A percentile compares a stretch with the other conserved stretches of the same genome.
Evolutionary conservation across 139 green algal genomes (phyloP).

Genomic region (Micromonas pusilla): DNA sequence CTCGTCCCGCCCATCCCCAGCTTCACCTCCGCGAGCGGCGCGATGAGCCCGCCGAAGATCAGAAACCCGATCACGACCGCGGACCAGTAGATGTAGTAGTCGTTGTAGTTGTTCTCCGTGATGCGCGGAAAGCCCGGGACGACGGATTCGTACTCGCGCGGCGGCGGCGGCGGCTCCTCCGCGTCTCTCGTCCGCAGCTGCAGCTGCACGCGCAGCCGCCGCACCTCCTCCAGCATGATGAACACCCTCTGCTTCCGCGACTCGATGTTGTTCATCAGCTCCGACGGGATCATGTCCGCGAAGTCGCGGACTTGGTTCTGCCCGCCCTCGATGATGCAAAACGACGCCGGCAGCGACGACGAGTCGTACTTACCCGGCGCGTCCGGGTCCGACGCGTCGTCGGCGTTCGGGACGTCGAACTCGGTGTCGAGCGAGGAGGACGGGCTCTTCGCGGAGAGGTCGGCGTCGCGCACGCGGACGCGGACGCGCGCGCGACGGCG

Average conservation of each 20-base stretch:
- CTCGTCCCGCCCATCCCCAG: slow-evolving; percentile 84
- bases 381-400: neutral
- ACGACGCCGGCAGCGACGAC: slow-evolving; percentile 58
- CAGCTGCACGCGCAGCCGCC: slow-evolving; percentile 88
- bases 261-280: slow-evolving; percentile 71
- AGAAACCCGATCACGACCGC: slow-evolving; percentile 69
- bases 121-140: slow-evolving; percentile 12
- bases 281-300: slow-evolving; percentile 65
- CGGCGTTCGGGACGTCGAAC: neutral
- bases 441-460: no score
- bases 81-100: slow-evolving; percentile 76
- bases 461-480: no score
- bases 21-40: slow-evolving; percentile 82
- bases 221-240: slow-evolving; percentile 93
- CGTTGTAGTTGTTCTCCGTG: slow-evolving; percentile 62
- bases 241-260: slow-evolving; percentile 81
- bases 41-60: slow-evolving; percentile 83
- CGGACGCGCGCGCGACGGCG: no score
- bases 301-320: slow-evolving; percentile 79
- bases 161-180: slow-evolving; percentile 3
- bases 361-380: slow-evolving; percentile 8
- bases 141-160: slow-evolving; percentile 5
- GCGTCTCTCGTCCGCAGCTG: slow-evolving; percentile 60
- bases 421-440: neutral
- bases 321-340: slow-evolving; percentile 90